These are phyloP conservation scores for Colletotrichum sp. DNA, from an alignment of 2,329 filamentous ascomycete species.

Conservation along the genomic window DNA sequence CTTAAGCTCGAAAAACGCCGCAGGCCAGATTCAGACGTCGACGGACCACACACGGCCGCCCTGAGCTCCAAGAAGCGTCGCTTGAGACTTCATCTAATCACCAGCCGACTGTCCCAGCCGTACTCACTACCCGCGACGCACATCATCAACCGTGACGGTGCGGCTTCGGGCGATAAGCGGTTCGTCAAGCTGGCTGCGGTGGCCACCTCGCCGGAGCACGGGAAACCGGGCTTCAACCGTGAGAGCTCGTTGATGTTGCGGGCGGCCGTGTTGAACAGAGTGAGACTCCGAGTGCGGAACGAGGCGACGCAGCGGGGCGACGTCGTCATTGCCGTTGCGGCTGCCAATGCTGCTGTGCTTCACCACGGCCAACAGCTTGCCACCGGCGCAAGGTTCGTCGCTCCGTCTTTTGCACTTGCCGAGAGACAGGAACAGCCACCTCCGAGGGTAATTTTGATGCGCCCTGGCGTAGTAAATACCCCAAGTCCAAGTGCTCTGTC, in stretches of 20 bases:
- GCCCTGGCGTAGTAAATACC: neutral
- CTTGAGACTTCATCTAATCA: constrained; percentile 67
- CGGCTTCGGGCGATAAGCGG: constrained; percentile 48
- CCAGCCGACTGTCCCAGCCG: constrained; percentile 71
- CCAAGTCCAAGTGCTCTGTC: neutral
- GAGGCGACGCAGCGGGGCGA: constrained; percentile 36
- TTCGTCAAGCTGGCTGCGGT: constrained; percentile 52
- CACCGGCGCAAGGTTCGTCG: constrained; percentile 35
- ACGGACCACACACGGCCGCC: constrained; percentile 57
- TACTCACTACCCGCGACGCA: constrained; percentile 74
- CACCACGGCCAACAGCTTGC: constrained; percentile 39
- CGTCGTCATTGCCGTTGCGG: constrained; percentile 34
- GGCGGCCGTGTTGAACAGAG: constrained; percentile 69
- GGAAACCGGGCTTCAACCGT: constrained; percentile 44
- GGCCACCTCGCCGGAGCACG: constrained; percentile 36
- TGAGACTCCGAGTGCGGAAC: constrained; percentile 53
- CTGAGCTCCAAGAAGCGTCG: constrained; percentile 70
- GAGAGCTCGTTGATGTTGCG: constrained; percentile 62
- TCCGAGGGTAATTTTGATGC: constrained; percentile 8
- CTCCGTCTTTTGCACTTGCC: neutral
- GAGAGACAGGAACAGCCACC: neutral
- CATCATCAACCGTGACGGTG: constrained; percentile 66
- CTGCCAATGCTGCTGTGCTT: constrained; percentile 36
- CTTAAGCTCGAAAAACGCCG: constrained; percentile 4
- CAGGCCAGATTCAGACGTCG: constrained; percentile 62